Conservation (phyloP, 345 rosid species). For the Sonneratia alba region DNA sequence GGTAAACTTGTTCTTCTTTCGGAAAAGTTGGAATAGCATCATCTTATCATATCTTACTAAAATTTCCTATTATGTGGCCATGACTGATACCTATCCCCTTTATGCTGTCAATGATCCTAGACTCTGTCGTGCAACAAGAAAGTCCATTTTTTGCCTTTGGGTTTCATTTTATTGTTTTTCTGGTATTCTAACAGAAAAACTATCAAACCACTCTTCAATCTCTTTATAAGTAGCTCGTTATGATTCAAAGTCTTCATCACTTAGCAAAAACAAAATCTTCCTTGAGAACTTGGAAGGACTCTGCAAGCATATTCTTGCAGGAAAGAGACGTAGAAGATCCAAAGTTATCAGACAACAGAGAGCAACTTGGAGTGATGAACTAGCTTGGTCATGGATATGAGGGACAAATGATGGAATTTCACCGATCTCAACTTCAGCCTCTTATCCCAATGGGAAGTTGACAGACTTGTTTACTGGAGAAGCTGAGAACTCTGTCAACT, state of each 20-base stretch:
- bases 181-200: not conserved
- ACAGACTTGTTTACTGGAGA: not conserved
- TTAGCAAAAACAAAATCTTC: not conserved
- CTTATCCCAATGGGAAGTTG: not conserved
- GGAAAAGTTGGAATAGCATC: not conserved
- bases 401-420: constrained; percentile 14
- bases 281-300: not conserved
- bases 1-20: constrained; percentile 1
- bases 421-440: not conserved
- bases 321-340: too few species aligned
- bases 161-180: not conserved
- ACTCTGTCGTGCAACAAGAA: constrained; percentile 10
- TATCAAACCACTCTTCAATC: not conserved
- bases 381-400: not conserved
- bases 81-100: not conserved
- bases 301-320: not conserved
- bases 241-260: not conserved
- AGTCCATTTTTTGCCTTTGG: not conserved
- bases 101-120: constrained; percentile 5
- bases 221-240: not conserved
- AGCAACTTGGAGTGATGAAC: too few species aligned
- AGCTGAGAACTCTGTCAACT: not conserved
- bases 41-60: not conserved
- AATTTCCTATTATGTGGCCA: not conserved
- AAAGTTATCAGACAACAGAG: not conserved